Evolutionary conservation across 1,284 basidiomycete species (phyloP), one percentile per base, ranked within the genome.

Genomic region (Tausonia pullulans): DNA sequence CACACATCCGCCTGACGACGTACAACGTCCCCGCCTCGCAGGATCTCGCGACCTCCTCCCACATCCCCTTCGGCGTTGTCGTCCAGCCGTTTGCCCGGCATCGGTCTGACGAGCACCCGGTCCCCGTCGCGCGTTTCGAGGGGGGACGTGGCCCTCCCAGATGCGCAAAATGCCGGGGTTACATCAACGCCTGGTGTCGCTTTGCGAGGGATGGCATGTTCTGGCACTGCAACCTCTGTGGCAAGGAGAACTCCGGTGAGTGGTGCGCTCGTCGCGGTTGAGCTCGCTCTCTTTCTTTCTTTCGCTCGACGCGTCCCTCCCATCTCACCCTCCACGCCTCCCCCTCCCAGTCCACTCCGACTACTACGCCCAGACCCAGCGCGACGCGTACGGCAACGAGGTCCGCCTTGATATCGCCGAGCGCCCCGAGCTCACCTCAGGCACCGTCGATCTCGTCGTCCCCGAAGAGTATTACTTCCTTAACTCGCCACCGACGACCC

Each of bases 201-300:
- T 98, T 90, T 80, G 84, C 14, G 83, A 89, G 49, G 90, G 90
- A 8, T 27, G 96, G 96, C 3, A 83, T 83, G 67, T 84, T 81
- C 69, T 98, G 93, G 90, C 85, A 83, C 69, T 99, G 96, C 76
- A 98, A 98, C 78, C 75, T 99, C 4, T 99, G 96, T 76, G 79
- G 81, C 7, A 83, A 85, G 67, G 83, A 88, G 69, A 93, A 89
- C 27, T 81, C 86, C 78, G 92, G 92, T 93, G 67, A 68, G 80
- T 70, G n/a, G 50, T 40, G 13, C 40, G 51, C 40, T 16, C 14
- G 16, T 45, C 5, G n/a, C 44, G 27, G 27, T 27, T 27, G 27
- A 27, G 27, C 27, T 27, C 27, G 27, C 27, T 27, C 27, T 27
- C 27, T 27, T 27, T 27, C 27, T 27, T 27, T 27, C 27, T 27